Conservation (phyloP, 345 rosid species). For the Bruguiera sexangula region DNA sequence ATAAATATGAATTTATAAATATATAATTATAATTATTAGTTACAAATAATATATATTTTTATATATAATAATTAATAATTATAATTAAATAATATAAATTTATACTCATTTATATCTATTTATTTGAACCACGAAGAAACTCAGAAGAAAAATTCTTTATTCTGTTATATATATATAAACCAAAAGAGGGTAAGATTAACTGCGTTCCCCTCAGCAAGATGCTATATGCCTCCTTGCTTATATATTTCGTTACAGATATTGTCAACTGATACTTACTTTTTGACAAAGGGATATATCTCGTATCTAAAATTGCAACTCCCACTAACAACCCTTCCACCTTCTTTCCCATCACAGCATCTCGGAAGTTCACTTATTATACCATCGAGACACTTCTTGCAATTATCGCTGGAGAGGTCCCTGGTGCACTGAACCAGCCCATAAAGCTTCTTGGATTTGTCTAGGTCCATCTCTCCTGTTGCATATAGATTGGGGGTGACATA, state of each 20-base stretch:
- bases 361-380: neutral
- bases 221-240: no score
- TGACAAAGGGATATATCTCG: neutral
- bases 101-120: no score
- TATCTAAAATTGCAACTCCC: neutral
- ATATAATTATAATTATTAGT: no score
- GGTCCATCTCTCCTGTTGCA: neutral
- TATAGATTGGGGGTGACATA: neutral
- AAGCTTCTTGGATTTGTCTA: neutral
- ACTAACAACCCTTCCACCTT: neutral
- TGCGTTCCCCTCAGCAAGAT: no score
- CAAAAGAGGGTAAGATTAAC: no score
- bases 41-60: no score
- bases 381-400: neutral
- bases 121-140: no score
- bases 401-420: neutral
- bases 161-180: no score
- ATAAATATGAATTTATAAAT: no score
- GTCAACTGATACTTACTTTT: neutral
- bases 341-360: neutral
- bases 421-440: conserved; percentile 1
- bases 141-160: no score
- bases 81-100: no score
- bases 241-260: neutral
- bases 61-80: no score